Evolutionary conservation across 805 yeast species (phyloP).

Genomic region (Metschnikowia matae): DNA sequence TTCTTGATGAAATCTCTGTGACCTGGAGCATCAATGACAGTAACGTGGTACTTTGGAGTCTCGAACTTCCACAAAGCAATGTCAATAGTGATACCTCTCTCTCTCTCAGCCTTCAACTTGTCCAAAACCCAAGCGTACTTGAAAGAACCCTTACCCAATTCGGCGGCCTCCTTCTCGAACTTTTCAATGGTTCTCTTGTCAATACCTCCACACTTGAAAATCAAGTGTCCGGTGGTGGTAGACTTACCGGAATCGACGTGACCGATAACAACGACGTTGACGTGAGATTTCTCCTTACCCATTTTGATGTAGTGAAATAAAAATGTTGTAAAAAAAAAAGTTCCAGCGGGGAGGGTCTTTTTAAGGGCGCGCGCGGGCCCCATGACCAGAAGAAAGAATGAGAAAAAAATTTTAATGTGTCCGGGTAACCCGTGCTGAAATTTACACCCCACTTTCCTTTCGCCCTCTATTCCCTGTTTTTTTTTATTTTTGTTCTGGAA

Average conservation of each 20-base stretch:
- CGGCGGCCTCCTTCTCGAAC: conserved; percentile 98
- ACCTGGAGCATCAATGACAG: conserved; percentile 94
- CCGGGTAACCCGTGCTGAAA: no score
- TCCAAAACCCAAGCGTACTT: conserved; percentile 97
- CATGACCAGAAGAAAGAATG: no score
- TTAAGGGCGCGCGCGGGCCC: no score
- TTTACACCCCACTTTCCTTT: no score
- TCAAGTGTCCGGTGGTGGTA: conserved; percentile 99
- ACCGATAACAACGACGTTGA: conserved; percentile 99
- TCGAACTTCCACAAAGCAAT: conserved; percentile 91
- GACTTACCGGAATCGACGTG: conserved; percentile 99
- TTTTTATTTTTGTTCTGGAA: no score
- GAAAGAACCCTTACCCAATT: conserved; percentile 95
- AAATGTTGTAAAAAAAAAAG: no score
- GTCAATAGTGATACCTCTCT: conserved; percentile 95
- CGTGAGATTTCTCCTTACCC: conserved; percentile 17
- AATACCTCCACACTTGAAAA: conserved; percentile 99
- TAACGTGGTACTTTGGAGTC: conserved; percentile 84
- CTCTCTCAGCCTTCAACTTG: conserved; percentile 93
- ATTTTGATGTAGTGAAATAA: no score
- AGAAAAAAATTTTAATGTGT: no score
- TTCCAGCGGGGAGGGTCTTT: no score
- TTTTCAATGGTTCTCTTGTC: conserved; percentile 98
- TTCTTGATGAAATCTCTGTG: conserved; percentile 96
- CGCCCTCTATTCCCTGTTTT: no score